Percentiles rank a stretch among this genome's conserved stretches.
Conservation (phyloP, 1,284 basidiomycete genomes). For the Dichomitus squalens region DNA sequence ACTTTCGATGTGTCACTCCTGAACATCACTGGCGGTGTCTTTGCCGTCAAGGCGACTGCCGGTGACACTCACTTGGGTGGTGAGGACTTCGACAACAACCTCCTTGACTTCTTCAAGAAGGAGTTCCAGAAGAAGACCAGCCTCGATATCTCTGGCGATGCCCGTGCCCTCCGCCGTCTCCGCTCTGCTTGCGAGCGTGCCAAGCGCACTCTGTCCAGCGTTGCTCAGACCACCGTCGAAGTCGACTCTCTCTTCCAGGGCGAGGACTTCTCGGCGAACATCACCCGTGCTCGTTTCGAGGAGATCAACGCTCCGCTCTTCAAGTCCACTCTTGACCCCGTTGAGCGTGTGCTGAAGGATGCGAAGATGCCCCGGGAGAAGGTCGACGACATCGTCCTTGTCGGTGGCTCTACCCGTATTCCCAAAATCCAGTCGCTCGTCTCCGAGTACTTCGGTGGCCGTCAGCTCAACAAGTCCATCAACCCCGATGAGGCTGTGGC, state of each 20-base stretch:
- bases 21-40: constrained; percentile 96
- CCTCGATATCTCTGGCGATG: constrained; percentile 94
- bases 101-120: constrained; percentile 97
- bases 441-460: constrained; percentile 97
- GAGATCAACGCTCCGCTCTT: constrained; percentile 96
- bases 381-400: constrained; percentile 99
- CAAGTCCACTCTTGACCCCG: constrained; percentile 97
- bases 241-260: constrained; percentile 98
- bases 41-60: constrained; percentile 97
- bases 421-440: constrained; percentile 99
- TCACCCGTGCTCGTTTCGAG: constrained; percentile 99
- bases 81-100: constrained; percentile 98
- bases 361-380: constrained; percentile 97
- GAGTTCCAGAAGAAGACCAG: constrained; percentile 99
- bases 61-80: constrained; percentile 99
- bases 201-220: constrained; percentile 97
- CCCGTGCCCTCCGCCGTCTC: constrained; percentile 94
- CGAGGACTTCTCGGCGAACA: constrained; percentile 94
- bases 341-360: constrained; percentile 99
- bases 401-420: constrained; percentile 99
- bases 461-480: constrained; percentile 98
- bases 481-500: constrained; percentile 96
- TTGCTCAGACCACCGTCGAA: constrained; percentile 98
- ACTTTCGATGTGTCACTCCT: constrained; percentile 98
- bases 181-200: constrained; percentile 98